phyloP scores from a whole-genome alignment of 257 asterid species.

The Misopates orontium region DNA sequence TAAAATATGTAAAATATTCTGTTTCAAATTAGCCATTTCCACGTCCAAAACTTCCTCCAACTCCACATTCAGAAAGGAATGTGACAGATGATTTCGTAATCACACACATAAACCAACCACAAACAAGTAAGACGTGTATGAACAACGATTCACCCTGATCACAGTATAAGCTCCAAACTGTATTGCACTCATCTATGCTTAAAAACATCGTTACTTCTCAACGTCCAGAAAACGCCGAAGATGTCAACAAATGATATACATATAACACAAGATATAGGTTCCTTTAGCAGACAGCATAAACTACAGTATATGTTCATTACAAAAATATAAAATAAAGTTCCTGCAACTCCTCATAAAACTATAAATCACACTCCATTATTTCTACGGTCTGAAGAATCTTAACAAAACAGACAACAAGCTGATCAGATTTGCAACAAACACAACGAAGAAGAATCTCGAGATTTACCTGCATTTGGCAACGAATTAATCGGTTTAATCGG shows the following conservation, averaged over 20 bases:
- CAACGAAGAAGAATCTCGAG: background rate
- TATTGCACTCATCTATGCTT: background rate
- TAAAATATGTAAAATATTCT: too few relatives aligned
- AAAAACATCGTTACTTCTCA: background rate
- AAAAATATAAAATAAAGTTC: background rate
- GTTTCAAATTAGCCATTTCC: too few relatives aligned
- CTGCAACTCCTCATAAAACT: background rate
- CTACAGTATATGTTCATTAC: background rate
- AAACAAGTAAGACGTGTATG: background rate
- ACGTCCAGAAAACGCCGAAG: background rate
- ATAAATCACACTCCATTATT: too few relatives aligned
- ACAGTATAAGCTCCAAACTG: background rate
- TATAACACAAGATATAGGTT: too few relatives aligned
- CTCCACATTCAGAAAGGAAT: background rate
- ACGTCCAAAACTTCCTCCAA: too few relatives aligned
- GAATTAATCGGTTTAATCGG: conserved; percentile 30
- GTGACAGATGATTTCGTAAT: background rate
- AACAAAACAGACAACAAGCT: background rate
- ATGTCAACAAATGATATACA: background rate
- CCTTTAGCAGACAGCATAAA: background rate
- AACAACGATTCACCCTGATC: background rate
- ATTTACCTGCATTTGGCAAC: conserved; percentile 48
- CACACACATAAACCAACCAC: background rate
- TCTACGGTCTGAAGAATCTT: too few relatives aligned
- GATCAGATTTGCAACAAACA: background rate